These are phyloP conservation scores for Colletotrichum endophyticum DNA, from an alignment of 2,329 filamentous ascomycete genomes.

Conservation along the genomic window DNA sequence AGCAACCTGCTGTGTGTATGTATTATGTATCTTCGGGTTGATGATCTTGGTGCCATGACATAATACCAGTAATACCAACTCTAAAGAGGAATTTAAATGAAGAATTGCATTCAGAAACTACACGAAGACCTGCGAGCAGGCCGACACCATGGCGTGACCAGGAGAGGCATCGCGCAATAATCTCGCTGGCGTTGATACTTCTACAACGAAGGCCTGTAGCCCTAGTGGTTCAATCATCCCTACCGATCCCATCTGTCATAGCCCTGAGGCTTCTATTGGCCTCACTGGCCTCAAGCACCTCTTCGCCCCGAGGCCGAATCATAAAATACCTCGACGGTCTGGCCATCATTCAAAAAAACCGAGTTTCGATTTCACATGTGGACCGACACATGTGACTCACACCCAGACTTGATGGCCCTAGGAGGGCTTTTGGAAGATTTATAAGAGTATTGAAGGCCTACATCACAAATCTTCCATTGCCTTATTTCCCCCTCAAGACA, in stretches of 20 bases:
- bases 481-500: background rate
- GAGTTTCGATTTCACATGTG: background rate
- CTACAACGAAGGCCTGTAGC: background rate
- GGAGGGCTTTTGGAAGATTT: background rate
- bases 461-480: background rate
- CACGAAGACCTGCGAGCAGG: no score
- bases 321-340: background rate
- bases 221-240: background rate
- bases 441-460: background rate
- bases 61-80: no score
- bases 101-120: no score
- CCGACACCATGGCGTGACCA: background rate
- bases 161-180: background rate
- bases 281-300: background rate
- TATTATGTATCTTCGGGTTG: background rate
- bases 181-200: background rate
- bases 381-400: background rate
- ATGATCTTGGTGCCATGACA: background rate
- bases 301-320: no score
- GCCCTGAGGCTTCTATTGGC: background rate
- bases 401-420: background rate
- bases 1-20: accelerated
- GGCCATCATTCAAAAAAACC: background rate
- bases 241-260: background rate
- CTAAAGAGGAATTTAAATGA: no score